These are phyloP conservation scores for Chaetomium sp. DNA, from an alignment of 2,329 filamentous ascomycete species.

Conservation along the genomic window DNA sequence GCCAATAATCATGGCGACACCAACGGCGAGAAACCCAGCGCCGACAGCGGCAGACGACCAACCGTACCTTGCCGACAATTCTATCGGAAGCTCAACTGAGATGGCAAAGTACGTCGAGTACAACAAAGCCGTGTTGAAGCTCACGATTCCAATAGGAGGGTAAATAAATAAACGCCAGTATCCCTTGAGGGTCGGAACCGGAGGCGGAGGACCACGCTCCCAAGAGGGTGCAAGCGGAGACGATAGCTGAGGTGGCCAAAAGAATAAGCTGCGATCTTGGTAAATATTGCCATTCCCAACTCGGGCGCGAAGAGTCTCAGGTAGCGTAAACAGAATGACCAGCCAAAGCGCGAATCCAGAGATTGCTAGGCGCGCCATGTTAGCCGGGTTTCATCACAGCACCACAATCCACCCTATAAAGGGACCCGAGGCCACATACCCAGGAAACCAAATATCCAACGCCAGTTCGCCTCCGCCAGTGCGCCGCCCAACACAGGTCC, in stretches of 20 bases:
- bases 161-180: constrained; percentile 15
- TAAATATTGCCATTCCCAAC: constrained; percentile 11
- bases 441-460: constrained; percentile 17
- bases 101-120: constrained; percentile 18
- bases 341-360: constrained; percentile 10
- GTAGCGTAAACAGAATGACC: constrained; percentile 6
- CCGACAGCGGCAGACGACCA: constrained; percentile 14
- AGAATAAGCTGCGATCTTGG: not conserved
- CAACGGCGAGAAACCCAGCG: constrained; percentile 12
- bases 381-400: too few relatives aligned
- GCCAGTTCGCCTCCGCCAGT: constrained; percentile 13
- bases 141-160: constrained; percentile 14
- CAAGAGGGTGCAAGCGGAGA: constrained; percentile 8
- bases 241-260: constrained; percentile 13
- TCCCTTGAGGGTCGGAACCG: constrained; percentile 7
- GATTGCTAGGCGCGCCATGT: constrained; percentile 1
- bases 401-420: too few relatives aligned
- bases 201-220: constrained; percentile 10
- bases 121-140: constrained; percentile 13
- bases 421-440: constrained; percentile 1
- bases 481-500: constrained; percentile 14
- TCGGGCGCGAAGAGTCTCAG: constrained; percentile 13
- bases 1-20: constrained; percentile 13
- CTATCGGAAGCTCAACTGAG: constrained; percentile 8
- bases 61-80: constrained; percentile 7